A percentile compares a stretch with the other conserved stretches of the same genome.
Evolutionary conservation across 176 grass and related monocot genomes (phyloP).

Genomic region (Pontederia paniculata): DNA sequence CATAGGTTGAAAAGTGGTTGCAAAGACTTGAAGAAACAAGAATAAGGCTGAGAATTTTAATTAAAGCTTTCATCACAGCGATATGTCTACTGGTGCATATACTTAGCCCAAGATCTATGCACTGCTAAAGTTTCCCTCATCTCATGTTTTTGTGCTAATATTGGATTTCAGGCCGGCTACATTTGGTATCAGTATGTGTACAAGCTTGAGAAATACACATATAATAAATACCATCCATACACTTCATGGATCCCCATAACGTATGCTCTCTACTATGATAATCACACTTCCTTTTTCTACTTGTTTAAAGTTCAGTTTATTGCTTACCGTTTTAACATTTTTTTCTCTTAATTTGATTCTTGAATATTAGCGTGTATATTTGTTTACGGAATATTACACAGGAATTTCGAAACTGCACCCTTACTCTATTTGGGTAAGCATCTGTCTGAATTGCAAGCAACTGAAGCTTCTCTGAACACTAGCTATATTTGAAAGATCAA

Average conservation of each 20-base stretch:
- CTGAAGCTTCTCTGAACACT: background rate
- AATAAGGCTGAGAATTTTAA: conserved; percentile 19
- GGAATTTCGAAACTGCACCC: conserved; percentile 15
- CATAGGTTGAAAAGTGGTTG: conserved; percentile 41
- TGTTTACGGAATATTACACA: conserved; percentile 21
- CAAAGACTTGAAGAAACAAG: conserved; percentile 31
- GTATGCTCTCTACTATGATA: background rate
- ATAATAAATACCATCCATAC: conserved; percentile 24
- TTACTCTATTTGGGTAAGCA: conserved; percentile 16
- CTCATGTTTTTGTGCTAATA: background rate
- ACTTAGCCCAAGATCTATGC: background rate
- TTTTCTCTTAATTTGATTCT: background rate
- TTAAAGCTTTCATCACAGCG: conserved; percentile 29
- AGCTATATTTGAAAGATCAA: background rate
- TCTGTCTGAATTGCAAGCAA: background rate
- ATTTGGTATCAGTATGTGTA: conserved; percentile 21
- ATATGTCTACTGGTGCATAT: conserved; percentile 32
- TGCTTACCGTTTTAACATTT: background rate
- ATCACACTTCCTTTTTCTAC: background rate
- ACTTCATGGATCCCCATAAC: conserved; percentile 26
- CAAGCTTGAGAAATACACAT: conserved; percentile 25
- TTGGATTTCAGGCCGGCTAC: conserved; percentile 6
- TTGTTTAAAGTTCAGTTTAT: no score
- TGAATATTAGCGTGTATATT: conserved; percentile 5
- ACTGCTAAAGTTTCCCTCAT: background rate